Evolutionary conservation across 2,329 filamentous ascomycete species (phyloP).

Genomic region (Cladosporium sp.): DNA sequence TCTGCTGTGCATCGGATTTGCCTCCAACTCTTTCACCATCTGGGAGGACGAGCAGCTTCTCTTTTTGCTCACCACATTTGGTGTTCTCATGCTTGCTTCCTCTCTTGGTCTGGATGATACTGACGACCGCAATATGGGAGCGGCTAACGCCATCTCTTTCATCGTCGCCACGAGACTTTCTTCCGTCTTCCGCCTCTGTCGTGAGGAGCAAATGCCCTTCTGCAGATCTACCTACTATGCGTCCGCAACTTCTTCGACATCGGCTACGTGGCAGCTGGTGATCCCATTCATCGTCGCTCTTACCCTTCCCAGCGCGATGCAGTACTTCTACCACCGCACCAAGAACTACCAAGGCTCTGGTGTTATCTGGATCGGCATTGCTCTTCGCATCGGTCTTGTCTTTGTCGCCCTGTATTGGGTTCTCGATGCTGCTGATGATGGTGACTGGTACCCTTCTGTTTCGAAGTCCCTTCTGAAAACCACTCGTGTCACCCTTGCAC

Average conservation of each 20-base stretch:
- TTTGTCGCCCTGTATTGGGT: slow-evolving; percentile 80
- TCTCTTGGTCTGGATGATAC: slow-evolving; percentile 68
- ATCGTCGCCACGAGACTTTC: slow-evolving; percentile 72
- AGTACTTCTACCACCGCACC: slow-evolving; percentile 75
- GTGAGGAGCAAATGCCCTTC: slow-evolving; percentile 97
- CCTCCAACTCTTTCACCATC: slow-evolving; percentile 96
- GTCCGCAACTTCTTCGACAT: slow-evolving; percentile 85
- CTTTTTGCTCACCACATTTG: slow-evolving; percentile 88
- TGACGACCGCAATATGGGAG: slow-evolving; percentile 67
- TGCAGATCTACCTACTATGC: slow-evolving; percentile 95
- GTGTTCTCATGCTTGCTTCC: slow-evolving; percentile 66
- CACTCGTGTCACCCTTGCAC: slow-evolving; percentile 71
- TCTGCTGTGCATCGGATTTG: slow-evolving; percentile 89
- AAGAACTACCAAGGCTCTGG: slow-evolving; percentile 85
- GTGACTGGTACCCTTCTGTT: slow-evolving; percentile 66
- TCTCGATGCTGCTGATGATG: slow-evolving; percentile 83
- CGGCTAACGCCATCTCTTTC: slow-evolving; percentile 83
- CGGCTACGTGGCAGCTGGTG: slow-evolving; percentile 79
- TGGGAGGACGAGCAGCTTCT: slow-evolving; percentile 96
- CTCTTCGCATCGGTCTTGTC: slow-evolving; percentile 71
- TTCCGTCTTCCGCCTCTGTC: slow-evolving; percentile 85
- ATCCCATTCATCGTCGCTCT: slow-evolving; percentile 74
- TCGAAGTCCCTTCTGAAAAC: slow-evolving; percentile 64
- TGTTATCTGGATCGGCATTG: slow-evolving; percentile 75
- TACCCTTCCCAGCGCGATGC: slow-evolving; percentile 68